Base-by-base conservation (phyloP, 768 basidiomycete species). In the Chalciporus piperatus region DNA sequence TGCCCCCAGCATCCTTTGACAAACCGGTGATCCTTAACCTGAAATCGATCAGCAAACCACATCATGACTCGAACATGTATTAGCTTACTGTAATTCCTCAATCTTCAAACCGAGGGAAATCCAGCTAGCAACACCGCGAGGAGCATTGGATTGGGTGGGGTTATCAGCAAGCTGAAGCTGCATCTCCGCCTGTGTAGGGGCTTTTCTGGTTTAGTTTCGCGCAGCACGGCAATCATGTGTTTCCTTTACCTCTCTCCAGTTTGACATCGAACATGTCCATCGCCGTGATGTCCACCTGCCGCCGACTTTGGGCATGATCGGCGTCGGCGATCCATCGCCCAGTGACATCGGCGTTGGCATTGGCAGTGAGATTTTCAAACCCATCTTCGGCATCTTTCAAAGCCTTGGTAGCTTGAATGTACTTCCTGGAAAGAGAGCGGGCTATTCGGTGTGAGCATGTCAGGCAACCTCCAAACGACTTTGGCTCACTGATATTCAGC, bases 401-500 rank as follows among this genome's bases (percentile, higher is more conserved):
- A 1, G 25, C 45, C 19, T 47, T 27, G 16, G 37, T 7, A 12
- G 44, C 50, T 0, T 7, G n/a, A 6, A 20, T 28, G 19, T 45
- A 38, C 5, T 51, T 51, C 16, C 3, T 51, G 11, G 28, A 19
- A 16, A 51, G 43, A 44, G 50, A 23, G 23, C 35, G 17, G 19
- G 25, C 44, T 51, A 11, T 7, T 10, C 3, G 20, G 25, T 6
- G 6, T 27, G 27, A 27, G 27, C 1, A 6, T 41, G 40, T 22
- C 22, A 22, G 22, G 4, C 4, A 2, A 22, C 22, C 4, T 13
- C 1, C 11, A 13, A 27, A 27, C 6, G 27, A 5, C 2, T 12
- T 6, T 3, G 10, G 1, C 49, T 19, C 33, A 65, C 64, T 58
- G 6, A 60, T 61, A 16, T 60, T 49, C 16, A 64, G 51, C 10